Evolutionary conservation across 2,329 filamentous ascomycete species (phyloP), one percentile per base, ranked within the genome.

Genomic region (Penicillium crustosum): DNA sequence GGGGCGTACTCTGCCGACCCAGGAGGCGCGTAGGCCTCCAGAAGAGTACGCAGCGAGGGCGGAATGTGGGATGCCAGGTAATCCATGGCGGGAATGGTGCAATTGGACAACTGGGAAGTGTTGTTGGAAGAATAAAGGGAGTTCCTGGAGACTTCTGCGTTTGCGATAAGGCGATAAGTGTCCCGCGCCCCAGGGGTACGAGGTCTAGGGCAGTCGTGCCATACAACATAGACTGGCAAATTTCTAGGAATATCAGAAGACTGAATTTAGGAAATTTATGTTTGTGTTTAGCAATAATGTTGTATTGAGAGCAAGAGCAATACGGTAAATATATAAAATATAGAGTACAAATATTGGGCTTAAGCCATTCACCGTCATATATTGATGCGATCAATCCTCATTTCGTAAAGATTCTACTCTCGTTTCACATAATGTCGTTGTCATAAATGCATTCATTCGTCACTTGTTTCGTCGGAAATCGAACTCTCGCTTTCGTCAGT

Each of bases 121-220:
- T 39, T 31, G 55, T 44, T 49, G 33, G n/a, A 23, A 43, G 56
- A 42, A 85, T 2, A 70, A 83, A 9, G 80, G 80, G 1, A n/a
- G 45, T 48, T 36, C 21, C 15, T 48, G 62, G 68, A 4, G 66
- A 56, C 57, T 58, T 64, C 59, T 47, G 33, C 49, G 55, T 58
- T 53, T 25, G 51, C 58, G 60, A 61, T 63, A 59, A 62, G 29
- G 25, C 47, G 53, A 56, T 56, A 53, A 53, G 19, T 15, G n/a
- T 27, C 36, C 36, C 13, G 15, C 6, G 35, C 17, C 8, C 10
- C 36, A 9, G 36, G 36, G 36, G 9, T 39, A 19, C n/a, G 4
- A 19, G 12, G 8, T 38, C 17, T 17, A 38, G 35, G 17, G 17
- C 38, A 15, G 35, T 42, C 12, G n/a, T 27, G n/a, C 36, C 23